A percentile compares a stretch with the other conserved stretches of the same genome.
Conservation (phyloP, 768 basidiomycete genomes). For the Tricholoma terreum region DNA sequence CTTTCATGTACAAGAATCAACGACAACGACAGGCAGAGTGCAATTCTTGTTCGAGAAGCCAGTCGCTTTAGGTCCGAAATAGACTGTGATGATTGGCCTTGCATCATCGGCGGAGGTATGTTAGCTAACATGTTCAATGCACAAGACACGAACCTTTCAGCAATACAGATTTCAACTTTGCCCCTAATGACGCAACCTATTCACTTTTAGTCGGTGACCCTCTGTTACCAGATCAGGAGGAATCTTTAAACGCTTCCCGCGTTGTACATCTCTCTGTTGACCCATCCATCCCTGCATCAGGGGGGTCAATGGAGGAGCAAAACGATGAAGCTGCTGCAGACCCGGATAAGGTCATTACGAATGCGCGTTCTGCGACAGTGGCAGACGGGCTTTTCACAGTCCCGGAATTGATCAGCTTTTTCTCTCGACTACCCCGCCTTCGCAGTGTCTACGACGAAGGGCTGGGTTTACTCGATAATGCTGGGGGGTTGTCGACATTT, state of each 20-base stretch:
- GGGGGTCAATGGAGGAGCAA: slow-evolving; percentile 29
- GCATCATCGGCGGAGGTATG: slow-evolving; percentile 80
- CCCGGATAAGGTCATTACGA: slow-evolving; percentile 70
- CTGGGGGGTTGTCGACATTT: slow-evolving; percentile 35
- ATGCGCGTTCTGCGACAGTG: slow-evolving; percentile 56
- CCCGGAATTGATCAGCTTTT: slow-evolving; percentile 53
- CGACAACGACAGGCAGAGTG: slow-evolving; percentile 59
- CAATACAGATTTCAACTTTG: slow-evolving; percentile 81
- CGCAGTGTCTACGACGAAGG: slow-evolving; percentile 72
- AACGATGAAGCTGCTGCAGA: slow-evolving; percentile 53
- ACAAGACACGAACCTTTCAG: slow-evolving; percentile 3
- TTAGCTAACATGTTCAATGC: neutral
- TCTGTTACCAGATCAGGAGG: slow-evolving; percentile 52
- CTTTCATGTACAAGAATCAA: neutral
- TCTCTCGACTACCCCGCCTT: slow-evolving; percentile 34
- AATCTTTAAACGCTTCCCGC: slow-evolving; percentile 55
- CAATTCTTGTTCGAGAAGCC: slow-evolving; percentile 68
- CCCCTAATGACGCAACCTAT: slow-evolving; percentile 81
- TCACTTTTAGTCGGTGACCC: slow-evolving; percentile 65
- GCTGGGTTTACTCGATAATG: slow-evolving; percentile 17
- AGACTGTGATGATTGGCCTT: slow-evolving; percentile 60
- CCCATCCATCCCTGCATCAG: slow-evolving; percentile 39
- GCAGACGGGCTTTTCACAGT: slow-evolving; percentile 70
- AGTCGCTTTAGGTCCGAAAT: slow-evolving; percentile 49
- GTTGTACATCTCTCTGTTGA: slow-evolving; percentile 74